phyloP scores from a whole-genome alignment of 148 eudicot species.

The Tetragonia tetragonoides region DNA sequence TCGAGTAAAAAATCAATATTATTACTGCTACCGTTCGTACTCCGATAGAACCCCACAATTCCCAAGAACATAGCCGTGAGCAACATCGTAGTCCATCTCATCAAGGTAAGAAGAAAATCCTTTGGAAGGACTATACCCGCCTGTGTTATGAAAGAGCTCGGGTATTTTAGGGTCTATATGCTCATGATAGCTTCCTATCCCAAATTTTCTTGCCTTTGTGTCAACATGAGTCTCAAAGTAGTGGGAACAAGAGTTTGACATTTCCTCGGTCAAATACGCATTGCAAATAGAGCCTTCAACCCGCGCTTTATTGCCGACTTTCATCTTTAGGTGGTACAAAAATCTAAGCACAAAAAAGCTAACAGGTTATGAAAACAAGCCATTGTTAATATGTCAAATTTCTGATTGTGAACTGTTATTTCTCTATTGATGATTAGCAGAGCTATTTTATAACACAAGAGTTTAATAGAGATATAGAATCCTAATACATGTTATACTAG shows the following conservation, averaged over 20 bases:
- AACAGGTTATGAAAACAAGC: too few species aligned
- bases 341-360: not conserved
- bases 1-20: not conserved
- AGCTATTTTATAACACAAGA: too few species aligned
- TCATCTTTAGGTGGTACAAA: not conserved
- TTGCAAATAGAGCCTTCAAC: not conserved
- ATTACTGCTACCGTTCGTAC: not conserved
- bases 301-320: not conserved
- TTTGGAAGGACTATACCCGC: not conserved
- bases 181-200: not conserved
- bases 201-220: not conserved
- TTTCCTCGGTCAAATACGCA: not conserved
- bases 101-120: not conserved
- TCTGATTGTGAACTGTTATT: too few species aligned
- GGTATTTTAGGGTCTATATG: not conserved
- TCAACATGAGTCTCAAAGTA: conserved; percentile 1
- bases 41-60: not conserved
- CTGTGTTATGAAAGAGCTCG: not conserved
- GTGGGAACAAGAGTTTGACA: not conserved
- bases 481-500: too few species aligned
- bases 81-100: not conserved
- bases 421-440: too few species aligned
- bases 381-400: too few species aligned
- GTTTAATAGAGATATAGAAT: too few species aligned
- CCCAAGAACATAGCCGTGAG: not conserved